phyloP scores from a whole-genome alignment of 202 grass and related monocot genomes.

The Digitaria exilis region DNA sequence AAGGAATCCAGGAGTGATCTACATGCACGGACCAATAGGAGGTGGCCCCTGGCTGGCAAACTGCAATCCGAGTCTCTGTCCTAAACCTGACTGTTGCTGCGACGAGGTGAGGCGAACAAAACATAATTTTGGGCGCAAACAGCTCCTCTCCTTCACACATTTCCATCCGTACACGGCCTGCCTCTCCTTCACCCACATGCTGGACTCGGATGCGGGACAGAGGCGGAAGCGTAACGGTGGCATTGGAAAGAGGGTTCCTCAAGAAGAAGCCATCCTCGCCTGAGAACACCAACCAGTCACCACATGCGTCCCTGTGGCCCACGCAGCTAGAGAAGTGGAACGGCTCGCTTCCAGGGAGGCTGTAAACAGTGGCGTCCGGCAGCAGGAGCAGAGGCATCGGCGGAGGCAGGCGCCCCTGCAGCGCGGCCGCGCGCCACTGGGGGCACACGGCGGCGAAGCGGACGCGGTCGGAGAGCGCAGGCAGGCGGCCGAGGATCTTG shows the following conservation, averaged over 20 bases:
- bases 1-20: neutral
- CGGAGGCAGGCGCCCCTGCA: neutral
- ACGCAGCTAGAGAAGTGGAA: neutral
- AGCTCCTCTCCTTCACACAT: neutral
- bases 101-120: neutral
- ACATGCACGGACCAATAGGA: neutral
- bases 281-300: neutral
- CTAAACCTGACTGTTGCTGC: neutral
- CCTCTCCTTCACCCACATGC: neutral
- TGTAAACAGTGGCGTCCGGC: slow-evolving; percentile 15
- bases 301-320: neutral
- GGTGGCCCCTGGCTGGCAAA: slow-evolving; percentile 9
- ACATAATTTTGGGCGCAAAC: neutral
- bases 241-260: neutral
- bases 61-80: neutral
- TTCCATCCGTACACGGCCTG: no score
- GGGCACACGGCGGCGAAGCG: no score
- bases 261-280: neutral
- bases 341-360: neutral
- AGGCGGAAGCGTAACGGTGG: neutral
- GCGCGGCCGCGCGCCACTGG: no score
- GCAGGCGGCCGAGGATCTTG: no score
- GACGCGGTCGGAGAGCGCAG: no score
- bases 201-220: neutral
- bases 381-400: no score